Percentiles rank a stretch among this genome's conserved stretches.
These are phyloP conservation scores for Ogataea salicorniae DNA, from an alignment of 805 yeast species.

Conservation along the genomic window DNA sequence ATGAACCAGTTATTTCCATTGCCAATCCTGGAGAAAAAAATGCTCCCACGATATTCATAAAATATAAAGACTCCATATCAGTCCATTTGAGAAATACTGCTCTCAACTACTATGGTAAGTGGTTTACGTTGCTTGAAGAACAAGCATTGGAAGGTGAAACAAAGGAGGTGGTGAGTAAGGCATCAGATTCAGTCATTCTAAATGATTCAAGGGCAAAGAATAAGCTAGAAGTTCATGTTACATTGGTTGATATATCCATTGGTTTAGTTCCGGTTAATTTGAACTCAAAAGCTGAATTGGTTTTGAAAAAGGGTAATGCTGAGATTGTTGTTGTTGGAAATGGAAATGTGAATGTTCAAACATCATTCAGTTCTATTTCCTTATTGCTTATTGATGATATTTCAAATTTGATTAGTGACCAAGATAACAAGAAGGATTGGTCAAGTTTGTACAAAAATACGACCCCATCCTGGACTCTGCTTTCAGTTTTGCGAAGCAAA, in stretches of 20 bases:
- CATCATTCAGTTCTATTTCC: conserved; percentile 43
- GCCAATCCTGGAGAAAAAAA: conserved; percentile 31
- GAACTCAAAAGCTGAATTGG: conserved; percentile 45
- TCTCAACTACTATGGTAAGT: conserved; percentile 54
- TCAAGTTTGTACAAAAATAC: conserved; percentile 12
- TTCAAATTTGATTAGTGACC: conserved; percentile 29
- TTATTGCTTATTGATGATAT: conserved; percentile 63
- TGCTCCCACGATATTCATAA: conserved; percentile 38
- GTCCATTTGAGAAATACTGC: conserved; percentile 42
- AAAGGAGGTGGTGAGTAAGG: background rate
- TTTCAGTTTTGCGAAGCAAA: conserved; percentile 33
- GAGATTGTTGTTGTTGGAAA: conserved; percentile 36
- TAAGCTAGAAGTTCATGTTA: conserved; percentile 22
- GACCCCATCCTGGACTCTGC: conserved; percentile 35
- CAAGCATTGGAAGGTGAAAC: background rate
- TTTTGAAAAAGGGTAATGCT: conserved; percentile 49
- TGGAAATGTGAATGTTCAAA: conserved; percentile 19
- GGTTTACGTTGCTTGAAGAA: conserved; percentile 45
- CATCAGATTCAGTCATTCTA: background rate
- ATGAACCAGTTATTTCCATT: conserved; percentile 29
- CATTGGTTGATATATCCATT: conserved; percentile 48
- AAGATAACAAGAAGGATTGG: conserved; percentile 25
- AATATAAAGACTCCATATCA: conserved; percentile 34
- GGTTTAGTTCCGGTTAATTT: conserved; percentile 63
- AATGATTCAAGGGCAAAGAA: background rate